Conservation (phyloP, 75 land plant species). For the Sequoia sempervirens region DNA sequence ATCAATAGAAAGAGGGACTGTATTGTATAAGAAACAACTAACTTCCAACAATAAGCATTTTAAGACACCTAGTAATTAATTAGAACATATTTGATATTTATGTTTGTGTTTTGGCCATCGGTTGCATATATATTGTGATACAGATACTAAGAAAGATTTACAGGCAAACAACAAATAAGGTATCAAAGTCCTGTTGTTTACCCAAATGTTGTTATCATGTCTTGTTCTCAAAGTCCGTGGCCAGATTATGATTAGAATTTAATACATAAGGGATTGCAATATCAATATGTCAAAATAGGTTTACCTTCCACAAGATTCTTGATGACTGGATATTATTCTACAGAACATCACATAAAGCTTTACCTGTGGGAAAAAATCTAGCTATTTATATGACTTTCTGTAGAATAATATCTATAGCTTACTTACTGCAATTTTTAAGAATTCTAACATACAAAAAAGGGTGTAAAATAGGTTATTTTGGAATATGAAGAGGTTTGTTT, state of each 20-base stretch:
- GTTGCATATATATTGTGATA: background rate
- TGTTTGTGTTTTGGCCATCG: background rate
- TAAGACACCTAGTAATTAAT: background rate
- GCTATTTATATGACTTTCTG: too few relatives aligned
- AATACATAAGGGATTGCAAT: too few relatives aligned
- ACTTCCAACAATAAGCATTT: background rate
- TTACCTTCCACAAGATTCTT: too few relatives aligned
- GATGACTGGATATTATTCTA: too few relatives aligned
- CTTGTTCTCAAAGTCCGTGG: background rate
- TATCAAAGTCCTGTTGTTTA: background rate
- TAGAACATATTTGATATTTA: background rate
- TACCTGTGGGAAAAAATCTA: too few relatives aligned
- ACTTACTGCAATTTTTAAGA: too few relatives aligned
- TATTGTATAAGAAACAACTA: background rate
- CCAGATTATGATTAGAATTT: background rate
- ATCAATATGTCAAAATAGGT: too few relatives aligned
- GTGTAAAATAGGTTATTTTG: too few relatives aligned
- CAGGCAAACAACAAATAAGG: background rate
- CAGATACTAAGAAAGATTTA: background rate
- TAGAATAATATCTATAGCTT: too few relatives aligned
- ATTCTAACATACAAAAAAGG: too few relatives aligned
- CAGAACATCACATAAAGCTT: too few relatives aligned
- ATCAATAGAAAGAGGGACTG: background rate
- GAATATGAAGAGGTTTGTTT: too few relatives aligned
- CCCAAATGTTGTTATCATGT: background rate